Evolutionary conservation across 2,329 filamentous ascomycete species (phyloP).

Genomic region (Pestalotiopsis sp.): DNA sequence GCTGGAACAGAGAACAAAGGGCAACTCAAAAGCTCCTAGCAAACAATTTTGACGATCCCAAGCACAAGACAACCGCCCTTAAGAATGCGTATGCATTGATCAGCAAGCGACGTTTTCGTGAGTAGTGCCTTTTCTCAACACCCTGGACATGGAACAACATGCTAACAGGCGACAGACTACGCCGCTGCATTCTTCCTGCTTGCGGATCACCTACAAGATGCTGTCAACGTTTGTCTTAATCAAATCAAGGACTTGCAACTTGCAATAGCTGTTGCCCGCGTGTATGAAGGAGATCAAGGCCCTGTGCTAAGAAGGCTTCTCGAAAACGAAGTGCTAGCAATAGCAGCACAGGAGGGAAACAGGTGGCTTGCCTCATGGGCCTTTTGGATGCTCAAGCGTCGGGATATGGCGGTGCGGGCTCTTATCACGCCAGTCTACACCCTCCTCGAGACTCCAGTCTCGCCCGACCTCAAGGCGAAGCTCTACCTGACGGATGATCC

Average conservation of each 20-base stretch:
- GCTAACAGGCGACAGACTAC: conserved; percentile 63
- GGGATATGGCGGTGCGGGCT: conserved; percentile 80
- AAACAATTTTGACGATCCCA: conserved; percentile 87
- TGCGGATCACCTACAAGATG: conserved; percentile 80
- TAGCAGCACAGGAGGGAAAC: conserved; percentile 80
- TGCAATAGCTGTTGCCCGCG: conserved; percentile 81
- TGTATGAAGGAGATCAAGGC: conserved; percentile 84
- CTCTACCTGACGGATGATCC: conserved; percentile 90
- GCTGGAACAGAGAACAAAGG: conserved; percentile 81
- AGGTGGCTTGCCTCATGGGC: conserved; percentile 95
- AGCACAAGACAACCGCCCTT: conserved; percentile 84
- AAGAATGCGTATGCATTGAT: conserved; percentile 97
- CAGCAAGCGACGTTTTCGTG: conserved; percentile 84
- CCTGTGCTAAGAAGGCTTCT: conserved; percentile 73
- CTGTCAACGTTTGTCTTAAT: conserved; percentile 81
- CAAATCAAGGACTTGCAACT: conserved; percentile 88
- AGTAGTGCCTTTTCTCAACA: conserved; percentile 22
- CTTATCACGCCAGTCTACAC: conserved; percentile 79
- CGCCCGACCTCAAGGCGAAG: conserved; percentile 71
- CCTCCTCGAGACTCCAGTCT: conserved; percentile 67
- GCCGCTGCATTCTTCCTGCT: conserved; percentile 95
- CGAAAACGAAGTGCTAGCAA: conserved; percentile 74
- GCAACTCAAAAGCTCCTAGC: conserved; percentile 77
- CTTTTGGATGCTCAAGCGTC: conserved; percentile 84
- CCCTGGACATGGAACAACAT: background rate